Percentiles rank a stretch among this genome's conserved stretches.
Conservation (phyloP, 2,329 filamentous ascomycete species). For the Pseudocercospora vitis region DNA sequence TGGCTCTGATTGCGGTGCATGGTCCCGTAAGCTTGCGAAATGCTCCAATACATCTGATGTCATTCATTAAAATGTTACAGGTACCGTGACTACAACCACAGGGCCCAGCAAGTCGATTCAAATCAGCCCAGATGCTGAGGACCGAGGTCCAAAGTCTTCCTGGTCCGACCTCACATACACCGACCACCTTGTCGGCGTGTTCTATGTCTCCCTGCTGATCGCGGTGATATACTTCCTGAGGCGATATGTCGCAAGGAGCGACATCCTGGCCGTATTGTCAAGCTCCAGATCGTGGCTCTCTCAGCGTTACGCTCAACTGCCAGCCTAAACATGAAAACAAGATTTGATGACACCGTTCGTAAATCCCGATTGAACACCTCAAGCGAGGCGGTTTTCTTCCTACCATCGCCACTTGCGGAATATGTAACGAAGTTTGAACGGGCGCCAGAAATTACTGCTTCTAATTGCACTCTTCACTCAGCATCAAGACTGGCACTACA, state of each 20-base stretch:
- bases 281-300: neutral
- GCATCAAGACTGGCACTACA: too few relatives aligned
- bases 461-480: too few relatives aligned
- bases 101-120: neutral
- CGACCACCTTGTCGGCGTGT: neutral
- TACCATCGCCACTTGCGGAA: too few relatives aligned
- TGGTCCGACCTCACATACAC: neutral
- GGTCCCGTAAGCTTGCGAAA: neutral
- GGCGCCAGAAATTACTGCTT: too few relatives aligned
- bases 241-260: neutral
- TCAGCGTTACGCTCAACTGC: neutral
- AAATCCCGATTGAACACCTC: neutral
- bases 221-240: neutral
- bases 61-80: neutral
- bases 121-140: neutral
- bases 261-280: neutral
- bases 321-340: too few relatives aligned
- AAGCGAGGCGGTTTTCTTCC: too few relatives aligned
- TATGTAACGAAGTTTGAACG: too few relatives aligned
- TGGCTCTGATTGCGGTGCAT: constrained; percentile 1
- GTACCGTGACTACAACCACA: neutral
- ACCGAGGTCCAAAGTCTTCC: neutral
- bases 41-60: neutral
- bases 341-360: too few relatives aligned
- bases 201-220: neutral